phyloP scores from a whole-genome alignment of 2,329 filamentous ascomycete genomes.

The Ceratocystis diversiconidia region DNA sequence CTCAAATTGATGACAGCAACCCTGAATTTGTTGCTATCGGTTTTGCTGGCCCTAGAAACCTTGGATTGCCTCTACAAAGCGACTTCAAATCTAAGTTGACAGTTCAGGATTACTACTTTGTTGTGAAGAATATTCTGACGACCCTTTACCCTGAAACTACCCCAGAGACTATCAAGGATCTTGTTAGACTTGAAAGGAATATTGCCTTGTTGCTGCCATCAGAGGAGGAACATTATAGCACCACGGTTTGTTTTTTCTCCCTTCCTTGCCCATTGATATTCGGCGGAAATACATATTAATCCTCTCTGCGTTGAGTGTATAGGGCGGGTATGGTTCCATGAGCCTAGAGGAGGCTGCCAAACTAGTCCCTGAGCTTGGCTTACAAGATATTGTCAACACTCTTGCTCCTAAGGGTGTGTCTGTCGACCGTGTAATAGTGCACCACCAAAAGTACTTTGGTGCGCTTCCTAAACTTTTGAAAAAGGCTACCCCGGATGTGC shows the following conservation, averaged over 20 bases:
- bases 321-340: conserved; percentile 26
- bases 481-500: conserved; percentile 37
- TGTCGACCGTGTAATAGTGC: conserved; percentile 41
- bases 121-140: conserved; percentile 21
- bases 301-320: too few relatives aligned
- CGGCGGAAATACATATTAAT: too few relatives aligned
- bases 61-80: conserved; percentile 48
- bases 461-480: conserved; percentile 42
- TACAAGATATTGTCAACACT: conserved; percentile 37
- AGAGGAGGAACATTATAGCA: too few relatives aligned
- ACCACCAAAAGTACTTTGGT: conserved; percentile 45
- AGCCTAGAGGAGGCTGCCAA: conserved; percentile 39
- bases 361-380: conserved; percentile 41
- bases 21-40: conserved; percentile 27
- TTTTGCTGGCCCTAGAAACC: conserved; percentile 32
- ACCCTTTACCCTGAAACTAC: conserved; percentile 27
- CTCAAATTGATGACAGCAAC: conserved; percentile 32
- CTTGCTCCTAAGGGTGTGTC: conserved; percentile 25
- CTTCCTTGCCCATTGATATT: too few relatives aligned
- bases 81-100: conserved; percentile 43
- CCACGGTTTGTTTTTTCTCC: too few relatives aligned
- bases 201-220: conserved; percentile 42
- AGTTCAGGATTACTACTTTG: conserved; percentile 35
- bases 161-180: conserved; percentile 29
- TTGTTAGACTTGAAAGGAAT: conserved; percentile 44